Conservation (phyloP, 2,329 filamentous ascomycete species). For the Curvularia spicifera region DNA sequence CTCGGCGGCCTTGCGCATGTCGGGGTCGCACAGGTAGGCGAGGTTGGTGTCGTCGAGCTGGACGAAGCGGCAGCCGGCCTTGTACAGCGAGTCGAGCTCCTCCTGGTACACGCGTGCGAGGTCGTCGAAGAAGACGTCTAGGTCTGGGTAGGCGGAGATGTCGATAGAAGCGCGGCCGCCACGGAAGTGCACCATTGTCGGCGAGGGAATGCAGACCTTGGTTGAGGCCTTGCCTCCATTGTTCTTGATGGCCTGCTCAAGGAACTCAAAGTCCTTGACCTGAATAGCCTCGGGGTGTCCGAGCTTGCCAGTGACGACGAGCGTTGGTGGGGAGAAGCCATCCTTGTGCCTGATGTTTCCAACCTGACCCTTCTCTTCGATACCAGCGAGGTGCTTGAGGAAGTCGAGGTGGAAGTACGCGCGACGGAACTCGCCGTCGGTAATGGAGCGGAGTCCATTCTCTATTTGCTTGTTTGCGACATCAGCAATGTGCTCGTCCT, state of each 20-base stretch:
- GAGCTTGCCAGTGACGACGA: conserved; percentile 62
- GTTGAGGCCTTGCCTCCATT: conserved; percentile 51
- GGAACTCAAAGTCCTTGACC: conserved; percentile 63
- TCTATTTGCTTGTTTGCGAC: conserved; percentile 59
- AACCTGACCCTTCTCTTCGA: conserved; percentile 60
- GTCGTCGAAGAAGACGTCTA: conserved; percentile 64
- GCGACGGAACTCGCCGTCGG: conserved; percentile 64
- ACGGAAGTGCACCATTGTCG: conserved; percentile 68
- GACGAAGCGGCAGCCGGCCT: conserved; percentile 62
- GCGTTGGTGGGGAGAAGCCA: conserved; percentile 60
- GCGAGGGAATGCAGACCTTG: conserved; percentile 65
- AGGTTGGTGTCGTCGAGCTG: conserved; percentile 67
- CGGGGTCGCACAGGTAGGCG: conserved; percentile 64
- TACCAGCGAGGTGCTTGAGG: conserved; percentile 61
- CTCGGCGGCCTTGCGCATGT: conserved; percentile 62
- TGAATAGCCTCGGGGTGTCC: conserved; percentile 62
- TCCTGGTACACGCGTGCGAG: conserved; percentile 62
- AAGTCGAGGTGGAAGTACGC: conserved; percentile 67
- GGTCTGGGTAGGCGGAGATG: conserved; percentile 59
- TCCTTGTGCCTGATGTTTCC: conserved; percentile 50
- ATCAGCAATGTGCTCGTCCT: conserved; percentile 58
- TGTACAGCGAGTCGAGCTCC: conserved; percentile 61
- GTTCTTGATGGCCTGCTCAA: conserved; percentile 56
- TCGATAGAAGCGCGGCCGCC: conserved; percentile 62
- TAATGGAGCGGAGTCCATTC: conserved; percentile 59